Conservation (phyloP, 148 eudicot genomes). For the Drosera capensis region DNA sequence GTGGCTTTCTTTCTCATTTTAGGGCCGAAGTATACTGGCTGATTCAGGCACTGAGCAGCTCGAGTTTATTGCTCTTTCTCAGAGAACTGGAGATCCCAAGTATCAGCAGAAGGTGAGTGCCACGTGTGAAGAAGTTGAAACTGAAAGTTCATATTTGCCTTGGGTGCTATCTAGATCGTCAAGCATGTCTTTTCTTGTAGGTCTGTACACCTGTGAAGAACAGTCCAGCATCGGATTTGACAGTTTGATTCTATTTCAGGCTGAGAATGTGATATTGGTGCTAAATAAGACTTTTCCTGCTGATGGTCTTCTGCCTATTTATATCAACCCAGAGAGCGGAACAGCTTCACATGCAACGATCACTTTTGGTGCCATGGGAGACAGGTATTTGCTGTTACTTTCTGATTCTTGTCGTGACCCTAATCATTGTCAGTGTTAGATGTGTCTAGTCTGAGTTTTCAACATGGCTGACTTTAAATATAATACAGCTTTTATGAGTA, state of each 20-base stretch:
- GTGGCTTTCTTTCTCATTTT: not conserved
- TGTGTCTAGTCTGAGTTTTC: too few relatives aligned
- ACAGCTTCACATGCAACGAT: slow-evolving; percentile 51
- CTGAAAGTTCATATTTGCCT: not conserved
- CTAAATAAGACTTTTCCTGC: slow-evolving; percentile 75
- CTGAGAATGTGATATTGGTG: slow-evolving; percentile 65
- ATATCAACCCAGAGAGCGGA: slow-evolving; percentile 68
- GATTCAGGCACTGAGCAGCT: slow-evolving; percentile 99
- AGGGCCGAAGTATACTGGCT: slow-evolving; percentile 93
- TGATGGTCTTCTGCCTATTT: slow-evolving; percentile 90
- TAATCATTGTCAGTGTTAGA: too few relatives aligned
- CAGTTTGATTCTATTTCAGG: slow-evolving; percentile 23
- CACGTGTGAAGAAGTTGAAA: not conserved
- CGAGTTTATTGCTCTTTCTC: slow-evolving; percentile 96
- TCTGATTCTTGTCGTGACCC: slow-evolving; percentile 4
- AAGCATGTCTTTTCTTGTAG: not conserved
- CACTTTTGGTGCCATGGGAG: slow-evolving; percentile 99
- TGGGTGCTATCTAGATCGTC: too few relatives aligned
- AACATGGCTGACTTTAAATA: slow-evolving; percentile 8
- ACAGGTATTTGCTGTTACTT: slow-evolving; percentile 39
- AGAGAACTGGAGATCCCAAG: slow-evolving; percentile 89
- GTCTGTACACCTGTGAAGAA: not conserved
- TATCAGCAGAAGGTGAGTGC: slow-evolving; percentile 78
- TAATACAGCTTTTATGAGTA: slow-evolving; percentile 91
- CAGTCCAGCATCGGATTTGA: not conserved